Conservation (phyloP, 2,329 filamentous ascomycete species). For the Ramularia endophylla region DNA sequence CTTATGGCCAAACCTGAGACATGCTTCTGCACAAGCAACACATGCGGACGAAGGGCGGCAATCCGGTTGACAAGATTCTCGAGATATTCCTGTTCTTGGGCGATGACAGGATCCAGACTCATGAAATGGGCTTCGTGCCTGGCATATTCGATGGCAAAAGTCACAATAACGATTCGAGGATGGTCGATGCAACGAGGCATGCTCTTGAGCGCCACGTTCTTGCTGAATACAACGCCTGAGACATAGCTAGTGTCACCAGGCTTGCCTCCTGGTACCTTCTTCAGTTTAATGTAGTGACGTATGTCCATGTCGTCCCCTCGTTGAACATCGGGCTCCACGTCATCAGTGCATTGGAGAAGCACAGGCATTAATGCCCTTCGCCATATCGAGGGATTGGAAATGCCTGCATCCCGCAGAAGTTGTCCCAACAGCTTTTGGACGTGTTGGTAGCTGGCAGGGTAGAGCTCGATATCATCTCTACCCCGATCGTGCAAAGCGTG, state of each 20-base stretch:
- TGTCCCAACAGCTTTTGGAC: conserved; percentile 80
- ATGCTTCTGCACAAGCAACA: conserved; percentile 87
- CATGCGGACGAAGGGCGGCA: conserved; percentile 72
- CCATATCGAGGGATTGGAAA: conserved; percentile 73
- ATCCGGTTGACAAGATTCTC: conserved; percentile 89
- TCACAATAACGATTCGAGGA: conserved; percentile 85
- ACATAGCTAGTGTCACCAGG: conserved; percentile 94
- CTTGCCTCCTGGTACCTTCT: conserved; percentile 86
- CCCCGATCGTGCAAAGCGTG: conserved; percentile 62
- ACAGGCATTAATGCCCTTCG: conserved; percentile 88
- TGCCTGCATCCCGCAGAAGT: conserved; percentile 67
- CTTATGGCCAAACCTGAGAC: conserved; percentile 88
- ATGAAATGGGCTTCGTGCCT: conserved; percentile 93
- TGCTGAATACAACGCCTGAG: conserved; percentile 93
- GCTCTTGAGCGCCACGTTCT: conserved; percentile 91
- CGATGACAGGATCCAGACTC: conserved; percentile 94
- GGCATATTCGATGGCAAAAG: conserved; percentile 93
- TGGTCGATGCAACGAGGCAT: conserved; percentile 83
- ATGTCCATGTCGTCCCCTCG: conserved; percentile 95
- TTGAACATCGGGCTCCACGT: conserved; percentile 88
- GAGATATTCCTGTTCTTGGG: conserved; percentile 91
- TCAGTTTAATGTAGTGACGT: conserved; percentile 93
- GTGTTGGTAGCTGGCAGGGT: conserved; percentile 80
- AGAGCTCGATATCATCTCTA: conserved; percentile 60
- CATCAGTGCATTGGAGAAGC: conserved; percentile 82